A percentile compares a stretch with the other conserved stretches of the same genome.
phyloP scores from a whole-genome alignment of 768 basidiomycete species.

The Saitozyma podzolica region DNA sequence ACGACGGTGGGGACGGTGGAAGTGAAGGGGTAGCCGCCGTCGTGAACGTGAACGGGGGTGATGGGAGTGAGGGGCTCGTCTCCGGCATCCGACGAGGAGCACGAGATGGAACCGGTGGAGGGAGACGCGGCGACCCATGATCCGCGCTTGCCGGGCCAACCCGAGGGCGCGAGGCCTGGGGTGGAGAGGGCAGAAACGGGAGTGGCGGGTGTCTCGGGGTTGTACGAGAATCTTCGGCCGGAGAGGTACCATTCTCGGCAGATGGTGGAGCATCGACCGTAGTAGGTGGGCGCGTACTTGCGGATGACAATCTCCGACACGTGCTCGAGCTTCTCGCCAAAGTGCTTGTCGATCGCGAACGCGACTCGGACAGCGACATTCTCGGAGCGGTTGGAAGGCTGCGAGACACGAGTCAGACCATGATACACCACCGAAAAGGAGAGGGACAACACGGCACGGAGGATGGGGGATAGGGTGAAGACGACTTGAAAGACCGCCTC shows the following conservation, averaged over 20 bases:
- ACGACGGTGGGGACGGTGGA: conserved; percentile 15
- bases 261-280: conserved; percentile 90
- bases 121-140: conserved; percentile 45
- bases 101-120: conserved; percentile 39
- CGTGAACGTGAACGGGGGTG: conserved; percentile 31
- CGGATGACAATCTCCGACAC: conserved; percentile 94
- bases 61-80: conserved; percentile 51
- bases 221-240: conserved; percentile 57
- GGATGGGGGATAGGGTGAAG: neutral
- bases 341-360: conserved; percentile 77
- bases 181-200: conserved; percentile 40
- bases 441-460: neutral
- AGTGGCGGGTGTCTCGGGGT: conserved; percentile 41
- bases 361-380: conserved; percentile 66
- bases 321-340: conserved; percentile 84
- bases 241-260: conserved; percentile 92
- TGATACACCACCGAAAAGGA: too few relatives aligned
- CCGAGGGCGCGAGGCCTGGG: conserved; percentile 45
- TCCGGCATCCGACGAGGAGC: conserved; percentile 47
- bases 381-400: conserved; percentile 23
- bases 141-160: conserved; percentile 41
- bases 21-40: conserved; percentile 11
- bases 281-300: conserved; percentile 97
- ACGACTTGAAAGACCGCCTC: conserved; percentile 39
- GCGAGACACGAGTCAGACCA: neutral